Evolutionary conservation across 2,329 filamentous ascomycete genomes (phyloP).

Genomic region (Talaromyces sp.): DNA sequence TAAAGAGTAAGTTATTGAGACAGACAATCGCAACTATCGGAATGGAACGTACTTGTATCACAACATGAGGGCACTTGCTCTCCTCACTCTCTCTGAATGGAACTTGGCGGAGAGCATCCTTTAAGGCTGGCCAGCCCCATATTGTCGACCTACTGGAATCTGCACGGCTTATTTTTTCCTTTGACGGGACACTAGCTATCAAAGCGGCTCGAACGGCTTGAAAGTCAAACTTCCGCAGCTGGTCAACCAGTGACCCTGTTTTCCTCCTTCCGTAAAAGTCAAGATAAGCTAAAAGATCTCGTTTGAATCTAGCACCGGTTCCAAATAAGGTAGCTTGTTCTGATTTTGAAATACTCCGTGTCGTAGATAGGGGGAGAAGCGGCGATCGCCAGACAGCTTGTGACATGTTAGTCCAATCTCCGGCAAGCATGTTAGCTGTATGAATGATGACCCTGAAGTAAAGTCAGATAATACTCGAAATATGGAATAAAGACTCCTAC

Average conservation of each 20-base stretch:
- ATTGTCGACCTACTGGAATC: constrained; percentile 49
- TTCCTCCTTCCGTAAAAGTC: constrained; percentile 62
- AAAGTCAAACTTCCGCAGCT: constrained; percentile 67
- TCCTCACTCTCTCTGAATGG: constrained; percentile 40
- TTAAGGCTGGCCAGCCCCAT: constrained; percentile 76
- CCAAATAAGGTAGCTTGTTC: constrained; percentile 43
- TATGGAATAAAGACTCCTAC: constrained; percentile 26
- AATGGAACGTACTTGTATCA: constrained; percentile 27
- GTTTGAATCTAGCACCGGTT: constrained; percentile 69
- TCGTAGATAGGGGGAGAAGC: constrained; percentile 54
- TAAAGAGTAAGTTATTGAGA: constrained; percentile 42
- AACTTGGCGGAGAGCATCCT: constrained; percentile 56
- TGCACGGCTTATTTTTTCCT: constrained; percentile 50
- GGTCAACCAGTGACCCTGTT: constrained; percentile 53
- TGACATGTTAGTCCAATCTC: constrained; percentile 85
- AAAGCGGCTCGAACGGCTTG: constrained; percentile 64
- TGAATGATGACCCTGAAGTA: constrained; percentile 65
- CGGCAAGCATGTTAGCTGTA: constrained; percentile 85
- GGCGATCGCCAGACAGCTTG: constrained; percentile 81
- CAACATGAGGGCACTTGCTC: constrained; percentile 34
- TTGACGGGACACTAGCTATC: constrained; percentile 74
- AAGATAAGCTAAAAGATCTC: constrained; percentile 71
- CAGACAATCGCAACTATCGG: too few relatives aligned
- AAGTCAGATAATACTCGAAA: not conserved
- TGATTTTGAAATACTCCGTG: not conserved